Percentiles rank a stretch among this genome's conserved stretches.
Conservation (phyloP, 768 basidiomycete genomes). For the Pisolithus tinctorius region DNA sequence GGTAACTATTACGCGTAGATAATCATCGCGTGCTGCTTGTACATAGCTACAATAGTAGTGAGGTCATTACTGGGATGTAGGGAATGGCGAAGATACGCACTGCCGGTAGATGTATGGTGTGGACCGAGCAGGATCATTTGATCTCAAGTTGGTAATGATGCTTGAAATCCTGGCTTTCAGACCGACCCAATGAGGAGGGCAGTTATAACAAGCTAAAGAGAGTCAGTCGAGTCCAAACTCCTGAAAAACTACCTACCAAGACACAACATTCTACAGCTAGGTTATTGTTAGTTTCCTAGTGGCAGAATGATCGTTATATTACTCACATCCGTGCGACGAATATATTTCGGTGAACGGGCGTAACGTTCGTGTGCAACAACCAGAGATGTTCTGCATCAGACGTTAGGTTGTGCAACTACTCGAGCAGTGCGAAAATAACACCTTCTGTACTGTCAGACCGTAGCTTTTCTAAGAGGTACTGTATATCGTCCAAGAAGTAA, state of each 20-base stretch:
- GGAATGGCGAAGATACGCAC: conserved; percentile 3
- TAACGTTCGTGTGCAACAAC: conserved; percentile 9
- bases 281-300: neutral
- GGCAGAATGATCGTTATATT: neutral
- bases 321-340: conserved; percentile 47
- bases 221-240: neutral
- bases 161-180: neutral
- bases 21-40: neutral
- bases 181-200: neutral
- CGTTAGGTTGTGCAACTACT: neutral
- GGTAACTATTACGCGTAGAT: conserved; percentile 10
- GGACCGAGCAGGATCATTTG: neutral
- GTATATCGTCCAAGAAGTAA: conserved; percentile 14
- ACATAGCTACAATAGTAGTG: neutral
- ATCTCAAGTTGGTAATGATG: conserved; percentile 8
- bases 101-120: conserved; percentile 8
- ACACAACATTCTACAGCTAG: conserved; percentile 42
- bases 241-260: conserved; percentile 32
- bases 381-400: neutral
- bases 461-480: conserved; percentile 22
- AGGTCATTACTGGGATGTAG: neutral
- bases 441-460: conserved; percentile 23
- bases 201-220: conserved; percentile 30
- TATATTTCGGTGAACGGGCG: conserved; percentile 22
- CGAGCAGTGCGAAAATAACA: conserved; percentile 4